phyloP scores from a whole-genome alignment of 129 eudicot species.

The Tagetes erecta region DNA sequence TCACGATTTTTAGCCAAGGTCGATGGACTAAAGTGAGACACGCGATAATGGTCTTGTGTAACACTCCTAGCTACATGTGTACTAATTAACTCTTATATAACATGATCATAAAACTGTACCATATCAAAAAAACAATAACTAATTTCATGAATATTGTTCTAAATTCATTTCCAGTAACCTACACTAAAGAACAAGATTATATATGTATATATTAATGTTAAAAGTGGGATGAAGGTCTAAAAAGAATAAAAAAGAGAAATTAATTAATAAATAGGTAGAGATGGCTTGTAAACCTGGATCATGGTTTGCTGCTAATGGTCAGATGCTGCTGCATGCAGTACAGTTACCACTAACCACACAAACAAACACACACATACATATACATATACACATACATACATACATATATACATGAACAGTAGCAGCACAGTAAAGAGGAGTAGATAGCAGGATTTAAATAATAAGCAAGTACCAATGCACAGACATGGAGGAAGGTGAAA shows the following conservation, averaged over 20 bases:
- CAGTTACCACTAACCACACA: slow-evolving; percentile 28
- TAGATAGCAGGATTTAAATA: slow-evolving; percentile 17
- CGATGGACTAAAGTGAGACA: no score
- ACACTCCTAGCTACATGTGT: no score
- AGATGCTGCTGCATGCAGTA: slow-evolving; percentile 28
- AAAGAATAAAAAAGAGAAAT: neutral
- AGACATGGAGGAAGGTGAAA: slow-evolving; percentile 46
- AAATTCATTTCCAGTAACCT: neutral
- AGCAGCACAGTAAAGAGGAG: slow-evolving; percentile 23
- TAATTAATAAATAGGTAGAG: neutral
- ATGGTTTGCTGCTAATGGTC: slow-evolving; percentile 26
- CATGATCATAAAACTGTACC: no score
- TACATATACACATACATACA: slow-evolving; percentile 1
- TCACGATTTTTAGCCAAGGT: no score
- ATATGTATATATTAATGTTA: neutral
- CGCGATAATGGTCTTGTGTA: no score
- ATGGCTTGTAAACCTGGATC: slow-evolving; percentile 44
- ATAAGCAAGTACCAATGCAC: slow-evolving; percentile 50
- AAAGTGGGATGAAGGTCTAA: neutral
- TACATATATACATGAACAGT: slow-evolving; percentile 5
- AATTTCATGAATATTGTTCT: neutral
- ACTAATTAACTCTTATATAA: no score
- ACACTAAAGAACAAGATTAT: neutral
- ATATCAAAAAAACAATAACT: no score
- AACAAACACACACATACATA: neutral